Conservation (phyloP, 225 moss, liverwort and hornwort genomes). For the Takakia lepidozioides region DNA sequence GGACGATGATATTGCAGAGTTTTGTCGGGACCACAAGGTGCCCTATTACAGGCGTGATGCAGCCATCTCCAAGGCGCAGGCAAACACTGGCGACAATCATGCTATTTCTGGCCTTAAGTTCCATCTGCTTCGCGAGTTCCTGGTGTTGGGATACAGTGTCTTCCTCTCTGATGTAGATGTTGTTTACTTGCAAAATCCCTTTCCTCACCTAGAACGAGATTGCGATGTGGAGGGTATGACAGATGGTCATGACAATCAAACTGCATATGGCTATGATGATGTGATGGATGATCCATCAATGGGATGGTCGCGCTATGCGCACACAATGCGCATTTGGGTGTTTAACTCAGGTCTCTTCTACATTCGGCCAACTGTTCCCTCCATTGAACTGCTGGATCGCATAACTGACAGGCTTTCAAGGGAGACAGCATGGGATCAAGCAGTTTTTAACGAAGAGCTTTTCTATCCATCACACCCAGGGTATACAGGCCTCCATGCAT, state of each 20-base stretch:
- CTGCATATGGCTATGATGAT: slow-evolving; percentile 91
- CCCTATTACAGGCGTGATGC: slow-evolving; percentile 82
- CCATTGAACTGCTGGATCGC: slow-evolving; percentile 81
- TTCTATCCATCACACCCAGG: slow-evolving; percentile 88
- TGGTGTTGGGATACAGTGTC: slow-evolving; percentile 75
- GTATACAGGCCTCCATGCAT: slow-evolving; percentile 81
- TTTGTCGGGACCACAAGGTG: slow-evolving; percentile 62
- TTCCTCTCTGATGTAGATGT: slow-evolving; percentile 92
- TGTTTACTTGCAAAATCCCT: slow-evolving; percentile 86
- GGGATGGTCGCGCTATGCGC: slow-evolving; percentile 90
- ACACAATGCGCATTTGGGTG: slow-evolving; percentile 96
- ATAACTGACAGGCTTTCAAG: slow-evolving; percentile 66
- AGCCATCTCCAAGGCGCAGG: slow-evolving; percentile 50
- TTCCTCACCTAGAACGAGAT: slow-evolving; percentile 55
- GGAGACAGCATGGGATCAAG: slow-evolving; percentile 93
- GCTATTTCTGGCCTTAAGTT: slow-evolving; percentile 82
- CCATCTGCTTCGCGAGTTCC: slow-evolving; percentile 88
- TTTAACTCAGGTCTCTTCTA: slow-evolving; percentile 97
- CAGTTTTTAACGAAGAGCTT: slow-evolving; percentile 94
- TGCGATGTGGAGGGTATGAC: slow-evolving; percentile 94
- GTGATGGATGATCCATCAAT: slow-evolving; percentile 66
- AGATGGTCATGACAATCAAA: slow-evolving; percentile 70
- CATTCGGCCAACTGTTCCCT: slow-evolving; percentile 77
- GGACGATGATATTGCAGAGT: slow-evolving; percentile 69
- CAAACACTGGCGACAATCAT: slow-evolving; percentile 73